Evolutionary conservation across 768 basidiomycete genomes (phyloP).

Genomic region (Tubosaeta sp.): DNA sequence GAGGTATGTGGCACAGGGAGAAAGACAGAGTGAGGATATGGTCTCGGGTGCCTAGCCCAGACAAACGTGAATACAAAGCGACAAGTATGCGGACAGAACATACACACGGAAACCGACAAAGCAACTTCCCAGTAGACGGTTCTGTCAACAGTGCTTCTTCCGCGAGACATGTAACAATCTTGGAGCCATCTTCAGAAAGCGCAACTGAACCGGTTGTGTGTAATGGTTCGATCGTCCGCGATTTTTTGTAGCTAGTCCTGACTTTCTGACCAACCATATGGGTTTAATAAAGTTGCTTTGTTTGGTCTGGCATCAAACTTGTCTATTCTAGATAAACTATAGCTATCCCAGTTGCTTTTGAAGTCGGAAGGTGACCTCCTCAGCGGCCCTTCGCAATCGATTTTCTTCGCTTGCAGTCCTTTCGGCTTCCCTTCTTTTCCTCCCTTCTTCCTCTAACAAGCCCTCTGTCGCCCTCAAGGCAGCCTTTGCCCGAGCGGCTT

Average conservation of each 20-base stretch:
- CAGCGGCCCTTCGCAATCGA: conserved; percentile 43
- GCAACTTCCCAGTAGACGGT: conserved; percentile 62
- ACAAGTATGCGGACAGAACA: conserved; percentile 30
- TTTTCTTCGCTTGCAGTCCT: conserved; percentile 46
- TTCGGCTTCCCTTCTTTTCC: conserved; percentile 57
- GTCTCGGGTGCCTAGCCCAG: conserved; percentile 72
- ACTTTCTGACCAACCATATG: conserved; percentile 36
- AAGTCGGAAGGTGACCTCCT: conserved; percentile 43
- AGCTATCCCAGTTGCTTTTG: conserved; percentile 22
- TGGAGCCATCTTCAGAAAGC: conserved; percentile 70
- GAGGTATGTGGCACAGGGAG: conserved; percentile 70
- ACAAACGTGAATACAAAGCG: background rate
- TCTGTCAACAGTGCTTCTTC: conserved; percentile 85
- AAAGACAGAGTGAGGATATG: conserved; percentile 79
- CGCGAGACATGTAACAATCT: conserved; percentile 80
- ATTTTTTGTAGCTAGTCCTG: conserved; percentile 66
- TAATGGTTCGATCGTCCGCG: conserved; percentile 66
- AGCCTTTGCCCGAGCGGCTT: conserved; percentile 51
- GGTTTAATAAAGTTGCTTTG: background rate
- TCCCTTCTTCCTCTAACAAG: conserved; percentile 56
- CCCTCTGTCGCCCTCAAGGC: conserved; percentile 52
- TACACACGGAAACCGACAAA: conserved; percentile 83
- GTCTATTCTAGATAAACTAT: conserved; percentile 7
- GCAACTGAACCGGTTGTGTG: conserved; percentile 89
- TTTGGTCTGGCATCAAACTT: background rate